These are phyloP conservation scores for Geotrichum klebahnii DNA, from an alignment of 1,139 yeast species.

Conservation along the genomic window DNA sequence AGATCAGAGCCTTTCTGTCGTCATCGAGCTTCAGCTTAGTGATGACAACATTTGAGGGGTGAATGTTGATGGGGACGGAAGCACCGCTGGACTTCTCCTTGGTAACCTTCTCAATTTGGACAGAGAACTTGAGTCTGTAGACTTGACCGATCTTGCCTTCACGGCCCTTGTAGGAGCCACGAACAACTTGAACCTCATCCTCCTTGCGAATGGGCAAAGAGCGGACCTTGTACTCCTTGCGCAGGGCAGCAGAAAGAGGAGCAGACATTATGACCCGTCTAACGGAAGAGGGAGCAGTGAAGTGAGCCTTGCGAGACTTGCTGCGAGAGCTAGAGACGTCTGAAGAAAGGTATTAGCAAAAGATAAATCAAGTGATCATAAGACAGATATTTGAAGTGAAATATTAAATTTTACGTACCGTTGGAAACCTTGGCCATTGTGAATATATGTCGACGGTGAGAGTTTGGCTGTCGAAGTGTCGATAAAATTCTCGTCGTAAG, in stretches of 20 bases:
- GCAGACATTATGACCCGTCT: slow-evolving; percentile 97
- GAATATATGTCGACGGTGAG: slow-evolving; percentile 24
- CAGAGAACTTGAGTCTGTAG: slow-evolving; percentile 97
- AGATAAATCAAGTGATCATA: no score
- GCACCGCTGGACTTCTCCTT: slow-evolving; percentile 99
- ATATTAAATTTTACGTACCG: slow-evolving; percentile 31
- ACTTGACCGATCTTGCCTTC: slow-evolving; percentile 98
- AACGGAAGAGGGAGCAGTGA: slow-evolving; percentile 93
- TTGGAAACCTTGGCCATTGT: slow-evolving; percentile 39
- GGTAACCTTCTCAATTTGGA: slow-evolving; percentile 96
- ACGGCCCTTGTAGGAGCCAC: slow-evolving; percentile 99
- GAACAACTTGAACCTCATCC: slow-evolving; percentile 91
- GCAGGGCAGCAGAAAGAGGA: slow-evolving; percentile 98
- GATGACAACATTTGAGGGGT: slow-evolving; percentile 98
- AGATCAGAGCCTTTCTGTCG: slow-evolving; percentile 97
- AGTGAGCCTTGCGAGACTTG: slow-evolving; percentile 99
- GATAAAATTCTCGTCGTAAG: slow-evolving; percentile 5
- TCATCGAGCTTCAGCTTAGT: slow-evolving; percentile 97
- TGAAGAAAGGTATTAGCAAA: slow-evolving; percentile 14
- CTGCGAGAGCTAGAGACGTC: slow-evolving; percentile 99
- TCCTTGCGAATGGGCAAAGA: slow-evolving; percentile 98
- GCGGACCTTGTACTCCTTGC: slow-evolving; percentile 94
- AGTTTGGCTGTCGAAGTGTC: slow-evolving; percentile 11
- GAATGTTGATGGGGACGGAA: slow-evolving; percentile 93
- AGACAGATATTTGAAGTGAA: not conserved